phyloP scores from a whole-genome alignment of 1,284 basidiomycete species.

The Vanrija pseudolonga region DNA sequence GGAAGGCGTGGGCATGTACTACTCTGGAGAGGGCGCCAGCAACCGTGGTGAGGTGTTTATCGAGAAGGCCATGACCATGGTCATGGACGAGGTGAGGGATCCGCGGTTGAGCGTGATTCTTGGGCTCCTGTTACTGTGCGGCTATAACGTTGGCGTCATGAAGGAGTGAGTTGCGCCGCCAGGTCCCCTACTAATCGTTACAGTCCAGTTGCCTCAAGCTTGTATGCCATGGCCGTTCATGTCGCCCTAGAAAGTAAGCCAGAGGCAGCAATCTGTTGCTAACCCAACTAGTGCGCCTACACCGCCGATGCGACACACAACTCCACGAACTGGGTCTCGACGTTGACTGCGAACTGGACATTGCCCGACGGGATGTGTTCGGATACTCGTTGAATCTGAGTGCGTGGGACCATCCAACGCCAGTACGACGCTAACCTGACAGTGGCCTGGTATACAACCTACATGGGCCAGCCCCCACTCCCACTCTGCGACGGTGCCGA shows the following conservation, averaged over 20 bases:
- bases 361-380: constrained; percentile 20
- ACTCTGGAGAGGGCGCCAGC: neutral
- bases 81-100: constrained; percentile 14
- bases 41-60: constrained; percentile 16
- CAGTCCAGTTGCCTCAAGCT: constrained; percentile 3
- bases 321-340: constrained; percentile 14
- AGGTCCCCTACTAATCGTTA: neutral
- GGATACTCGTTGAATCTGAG: constrained; percentile 16
- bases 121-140: constrained; percentile 11
- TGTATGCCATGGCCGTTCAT: constrained; percentile 2
- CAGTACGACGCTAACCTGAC: neutral
- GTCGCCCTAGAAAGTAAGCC: constrained; percentile 1
- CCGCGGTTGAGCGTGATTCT: constrained; percentile 18
- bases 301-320: constrained; percentile 20
- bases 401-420: too few species aligned
- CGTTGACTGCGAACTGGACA: constrained; percentile 17
- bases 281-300: constrained; percentile 12
- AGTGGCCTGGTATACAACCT: constrained; percentile 22
- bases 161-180: constrained; percentile 14
- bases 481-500: constrained; percentile 16
- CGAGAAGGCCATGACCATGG: constrained; percentile 10
- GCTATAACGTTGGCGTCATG: constrained; percentile 16
- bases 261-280: neutral
- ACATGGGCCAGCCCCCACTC: constrained; percentile 16
- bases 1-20: constrained; percentile 13